A percentile compares a stretch with the other conserved stretches of the same genome.
Conservation (phyloP, 1,284 basidiomycete species). For the Kwoniella shivajii region DNA sequence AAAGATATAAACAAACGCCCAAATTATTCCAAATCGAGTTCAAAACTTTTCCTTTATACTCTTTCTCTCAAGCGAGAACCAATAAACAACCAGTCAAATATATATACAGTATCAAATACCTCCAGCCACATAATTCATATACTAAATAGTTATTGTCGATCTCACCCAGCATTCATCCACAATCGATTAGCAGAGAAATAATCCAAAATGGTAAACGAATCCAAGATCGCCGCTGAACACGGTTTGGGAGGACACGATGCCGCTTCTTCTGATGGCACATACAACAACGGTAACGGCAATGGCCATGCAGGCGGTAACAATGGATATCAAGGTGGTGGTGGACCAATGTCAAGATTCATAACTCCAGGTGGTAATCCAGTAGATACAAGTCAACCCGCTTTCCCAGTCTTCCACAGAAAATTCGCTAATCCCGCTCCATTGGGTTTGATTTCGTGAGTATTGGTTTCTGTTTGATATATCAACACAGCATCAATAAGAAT, state of each 20-base stretch:
- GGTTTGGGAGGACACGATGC: conserved; percentile 2
- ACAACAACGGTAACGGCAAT: conserved; percentile 2
- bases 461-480: no score
- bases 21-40: no score
- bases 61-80: no score
- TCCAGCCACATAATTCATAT: no score
- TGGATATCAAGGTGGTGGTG: conserved; percentile 32
- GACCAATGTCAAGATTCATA: conserved; percentile 40
- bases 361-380: conserved; percentile 56
- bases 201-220: conserved; percentile 9
- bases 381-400: conserved; percentile 52
- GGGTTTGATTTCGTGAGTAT: conserved; percentile 53
- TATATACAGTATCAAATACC: no score
- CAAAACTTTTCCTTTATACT: no score
- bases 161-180: not conserved
- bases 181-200: not conserved
- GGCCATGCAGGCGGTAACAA: conserved; percentile 3
- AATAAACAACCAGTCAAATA: no score
- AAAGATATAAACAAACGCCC: no score
- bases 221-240: conserved; percentile 10
- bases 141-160: no score
- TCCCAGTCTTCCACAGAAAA: conserved; percentile 54
- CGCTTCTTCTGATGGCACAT: not conserved
- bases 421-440: conserved; percentile 61
- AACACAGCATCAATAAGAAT: no score